These are phyloP conservation scores for Suillus discolor DNA, from an alignment of 768 basidiomycete genomes.

Conservation along the genomic window DNA sequence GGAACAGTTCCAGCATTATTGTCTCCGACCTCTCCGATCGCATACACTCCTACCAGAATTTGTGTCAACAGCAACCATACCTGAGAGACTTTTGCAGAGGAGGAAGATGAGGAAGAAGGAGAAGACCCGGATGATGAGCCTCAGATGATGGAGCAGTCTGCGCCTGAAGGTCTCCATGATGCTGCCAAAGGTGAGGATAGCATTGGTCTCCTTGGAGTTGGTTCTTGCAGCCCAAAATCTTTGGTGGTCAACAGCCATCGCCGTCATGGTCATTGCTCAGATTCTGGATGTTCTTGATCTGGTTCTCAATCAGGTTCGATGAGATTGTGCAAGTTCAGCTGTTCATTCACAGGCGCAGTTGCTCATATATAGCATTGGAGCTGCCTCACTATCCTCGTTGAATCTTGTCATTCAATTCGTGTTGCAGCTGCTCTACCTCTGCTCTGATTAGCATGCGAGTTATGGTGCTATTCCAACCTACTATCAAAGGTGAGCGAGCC, in stretches of 20 bases:
- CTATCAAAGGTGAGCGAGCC: too few species aligned
- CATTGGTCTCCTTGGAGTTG: slow-evolving; percentile 55
- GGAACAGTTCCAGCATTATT: slow-evolving; percentile 41
- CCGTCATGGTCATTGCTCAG: slow-evolving; percentile 28
- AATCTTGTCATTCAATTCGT: too few species aligned
- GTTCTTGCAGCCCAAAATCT: slow-evolving; percentile 53
- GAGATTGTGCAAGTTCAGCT: slow-evolving; percentile 42
- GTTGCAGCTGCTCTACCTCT: too few species aligned
- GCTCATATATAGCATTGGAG: slow-evolving; percentile 63
- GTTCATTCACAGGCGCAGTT: slow-evolving; percentile 69
- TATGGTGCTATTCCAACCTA: too few species aligned
- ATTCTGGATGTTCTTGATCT: slow-evolving; percentile 36
- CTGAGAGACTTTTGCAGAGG: slow-evolving; percentile 25
- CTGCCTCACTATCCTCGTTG: slow-evolving; percentile 62
- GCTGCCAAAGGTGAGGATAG: slow-evolving; percentile 64
- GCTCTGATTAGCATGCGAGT: too few species aligned
- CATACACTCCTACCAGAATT: slow-evolving; percentile 29
- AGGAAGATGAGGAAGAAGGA: slow-evolving; percentile 36
- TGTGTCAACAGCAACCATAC: slow-evolving; percentile 32
- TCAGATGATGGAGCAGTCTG: slow-evolving; percentile 43
- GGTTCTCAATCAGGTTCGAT: slow-evolving; percentile 28
- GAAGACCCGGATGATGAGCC: slow-evolving; percentile 36
- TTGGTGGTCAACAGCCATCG: slow-evolving; percentile 38
- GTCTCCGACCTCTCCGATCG: slow-evolving; percentile 39
- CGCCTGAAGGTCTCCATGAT: slow-evolving; percentile 56